Conservation (phyloP, 164 flowering plant species). For the Aristolochia fimbriata region DNA sequence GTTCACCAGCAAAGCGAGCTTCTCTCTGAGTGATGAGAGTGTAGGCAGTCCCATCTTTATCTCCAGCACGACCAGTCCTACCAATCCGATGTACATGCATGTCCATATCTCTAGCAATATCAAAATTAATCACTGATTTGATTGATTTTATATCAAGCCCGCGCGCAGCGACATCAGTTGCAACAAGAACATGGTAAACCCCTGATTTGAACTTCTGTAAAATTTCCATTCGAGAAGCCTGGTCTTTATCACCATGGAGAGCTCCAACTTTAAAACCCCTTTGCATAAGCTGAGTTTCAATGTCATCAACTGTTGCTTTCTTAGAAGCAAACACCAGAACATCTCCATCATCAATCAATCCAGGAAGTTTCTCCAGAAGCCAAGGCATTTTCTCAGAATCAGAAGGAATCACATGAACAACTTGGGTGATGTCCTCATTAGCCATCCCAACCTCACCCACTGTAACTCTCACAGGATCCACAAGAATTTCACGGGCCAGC, state of each 20-base stretch:
- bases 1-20: conserved; percentile 93
- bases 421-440: conserved; percentile 91
- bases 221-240: conserved; percentile 80
- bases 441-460: conserved; percentile 96
- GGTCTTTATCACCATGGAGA: conserved; percentile 98
- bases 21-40: conserved; percentile 89
- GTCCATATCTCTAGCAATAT: conserved; percentile 92
- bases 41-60: conserved; percentile 88
- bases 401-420: conserved; percentile 73
- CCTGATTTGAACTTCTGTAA: conserved; percentile 86
- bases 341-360: conserved; percentile 85
- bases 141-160: conserved; percentile 96
- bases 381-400: conserved; percentile 83
- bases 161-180: conserved; percentile 98
- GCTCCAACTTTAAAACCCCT: conserved; percentile 75
- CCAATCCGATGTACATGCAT: conserved; percentile 99
- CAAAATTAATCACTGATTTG: conserved; percentile 89
- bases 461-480: conserved; percentile 81
- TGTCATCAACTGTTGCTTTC: conserved; percentile 80
- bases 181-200: conserved; percentile 70
- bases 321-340: conserved; percentile 87
- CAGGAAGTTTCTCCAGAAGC: conserved; percentile 88
- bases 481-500: conserved; percentile 78
- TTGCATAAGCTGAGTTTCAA: conserved; percentile 55
- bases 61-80: conserved; percentile 99